A percentile compares a stretch with the other conserved stretches of the same genome.
Evolutionary conservation across 2,329 filamentous ascomycete species (phyloP).

Genomic region (Colletotrichum somersetense): DNA sequence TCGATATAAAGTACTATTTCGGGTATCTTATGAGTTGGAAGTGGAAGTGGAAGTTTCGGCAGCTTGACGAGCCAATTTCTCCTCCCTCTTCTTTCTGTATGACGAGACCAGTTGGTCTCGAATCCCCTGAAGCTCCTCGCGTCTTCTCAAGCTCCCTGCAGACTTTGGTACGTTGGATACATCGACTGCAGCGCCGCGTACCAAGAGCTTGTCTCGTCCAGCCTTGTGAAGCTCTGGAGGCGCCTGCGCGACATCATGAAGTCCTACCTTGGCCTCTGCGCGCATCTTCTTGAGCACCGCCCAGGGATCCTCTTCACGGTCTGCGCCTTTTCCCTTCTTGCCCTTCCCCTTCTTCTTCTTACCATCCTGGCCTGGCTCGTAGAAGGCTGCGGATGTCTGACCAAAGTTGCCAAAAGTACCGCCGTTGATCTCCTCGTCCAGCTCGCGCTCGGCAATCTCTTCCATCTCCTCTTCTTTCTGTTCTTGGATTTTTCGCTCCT

Average conservation of each 20-base stretch:
- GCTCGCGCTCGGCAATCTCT: slow-evolving; percentile 71
- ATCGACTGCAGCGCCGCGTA: slow-evolving; percentile 50
- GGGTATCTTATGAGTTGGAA: slow-evolving; percentile 16
- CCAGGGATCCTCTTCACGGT: slow-evolving; percentile 81
- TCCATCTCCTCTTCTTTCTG: slow-evolving; percentile 75
- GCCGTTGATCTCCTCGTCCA: slow-evolving; percentile 68
- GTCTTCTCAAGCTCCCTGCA: slow-evolving; percentile 54
- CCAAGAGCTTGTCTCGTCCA: slow-evolving; percentile 50
- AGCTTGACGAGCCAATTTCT: slow-evolving; percentile 26
- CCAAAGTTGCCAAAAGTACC: slow-evolving; percentile 53
- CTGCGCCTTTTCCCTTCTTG: slow-evolving; percentile 55
- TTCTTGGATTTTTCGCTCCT: slow-evolving; percentile 73
- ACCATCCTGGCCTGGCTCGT: slow-evolving; percentile 58
- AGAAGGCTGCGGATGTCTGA: slow-evolving; percentile 53
- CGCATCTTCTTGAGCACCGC: slow-evolving; percentile 76
- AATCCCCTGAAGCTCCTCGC: slow-evolving; percentile 54
- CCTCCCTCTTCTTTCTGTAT: slow-evolving; percentile 54
- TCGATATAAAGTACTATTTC: background rate
- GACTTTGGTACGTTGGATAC: slow-evolving; percentile 55
- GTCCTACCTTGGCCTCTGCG: slow-evolving; percentile 64
- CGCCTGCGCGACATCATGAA: slow-evolving; percentile 76
- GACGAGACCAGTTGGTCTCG: slow-evolving; percentile 54
- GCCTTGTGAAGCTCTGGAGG: slow-evolving; percentile 78
- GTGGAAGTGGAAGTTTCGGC: background rate
- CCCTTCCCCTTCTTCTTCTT: slow-evolving; percentile 57